phyloP scores from a whole-genome alignment of 768 basidiomycete genomes.

The Rhodocollybia butyracea region DNA sequence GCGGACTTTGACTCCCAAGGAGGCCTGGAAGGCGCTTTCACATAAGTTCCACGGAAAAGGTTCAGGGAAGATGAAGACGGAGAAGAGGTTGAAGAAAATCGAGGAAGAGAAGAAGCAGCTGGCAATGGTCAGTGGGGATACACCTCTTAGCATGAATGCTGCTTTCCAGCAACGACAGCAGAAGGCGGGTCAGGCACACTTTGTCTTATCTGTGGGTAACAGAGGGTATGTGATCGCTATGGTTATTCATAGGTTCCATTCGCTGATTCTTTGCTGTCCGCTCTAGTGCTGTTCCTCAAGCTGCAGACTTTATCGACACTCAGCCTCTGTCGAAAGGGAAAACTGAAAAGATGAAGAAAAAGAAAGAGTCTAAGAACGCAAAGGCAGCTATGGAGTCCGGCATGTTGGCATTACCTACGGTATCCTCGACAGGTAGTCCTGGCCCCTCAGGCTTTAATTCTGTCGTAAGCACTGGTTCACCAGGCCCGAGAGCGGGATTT shows the following conservation, averaged over 20 bases:
- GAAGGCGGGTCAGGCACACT: constrained; percentile 94
- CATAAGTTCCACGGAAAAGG: constrained; percentile 99
- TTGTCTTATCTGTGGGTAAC: constrained; percentile 92
- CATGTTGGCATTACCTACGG: constrained; percentile 71
- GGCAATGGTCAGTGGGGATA: constrained; percentile 94
- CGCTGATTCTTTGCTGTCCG: not conserved
- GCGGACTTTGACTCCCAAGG: constrained; percentile 81
- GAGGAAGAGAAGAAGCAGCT: constrained; percentile 95
- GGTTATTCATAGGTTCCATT: constrained; percentile 14
- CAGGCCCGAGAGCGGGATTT: constrained; percentile 22
- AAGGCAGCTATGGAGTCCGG: constrained; percentile 49
- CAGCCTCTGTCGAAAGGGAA: constrained; percentile 82
- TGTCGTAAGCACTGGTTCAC: constrained; percentile 10
- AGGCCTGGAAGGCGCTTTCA: constrained; percentile 97
- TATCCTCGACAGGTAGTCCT: constrained; percentile 40
- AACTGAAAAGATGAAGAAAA: constrained; percentile 78
- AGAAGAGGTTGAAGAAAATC: constrained; percentile 94
- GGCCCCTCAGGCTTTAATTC: constrained; percentile 36
- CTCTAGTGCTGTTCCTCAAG: constrained; percentile 82
- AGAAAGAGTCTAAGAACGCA: constrained; percentile 64
- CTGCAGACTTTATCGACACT: constrained; percentile 73
- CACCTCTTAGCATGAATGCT: constrained; percentile 90
- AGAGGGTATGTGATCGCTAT: constrained; percentile 59
- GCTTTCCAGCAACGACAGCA: constrained; percentile 93
- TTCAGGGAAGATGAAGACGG: constrained; percentile 94